Conservation (phyloP, 208 protist species). For the Acanthamoeba polyphaga region DNA sequence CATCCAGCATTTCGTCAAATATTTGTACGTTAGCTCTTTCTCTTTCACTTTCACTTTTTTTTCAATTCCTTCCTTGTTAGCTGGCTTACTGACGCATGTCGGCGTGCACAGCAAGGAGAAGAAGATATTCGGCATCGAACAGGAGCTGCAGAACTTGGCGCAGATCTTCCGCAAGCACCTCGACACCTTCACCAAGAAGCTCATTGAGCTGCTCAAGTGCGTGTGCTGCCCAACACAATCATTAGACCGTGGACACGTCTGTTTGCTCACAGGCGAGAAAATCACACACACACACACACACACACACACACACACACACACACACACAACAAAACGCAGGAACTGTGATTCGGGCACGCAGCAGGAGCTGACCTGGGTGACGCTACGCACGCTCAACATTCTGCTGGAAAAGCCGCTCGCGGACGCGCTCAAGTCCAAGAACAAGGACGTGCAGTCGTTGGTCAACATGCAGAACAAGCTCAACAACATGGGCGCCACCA, state of each 20-base stretch:
- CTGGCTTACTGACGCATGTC: background rate
- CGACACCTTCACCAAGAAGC: conserved; percentile 55
- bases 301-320: too few species aligned
- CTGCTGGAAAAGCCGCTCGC: conserved; percentile 14
- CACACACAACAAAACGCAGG: background rate
- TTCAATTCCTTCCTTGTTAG: background rate
- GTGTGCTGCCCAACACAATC: background rate
- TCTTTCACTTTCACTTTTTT: background rate
- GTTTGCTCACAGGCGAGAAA: background rate
- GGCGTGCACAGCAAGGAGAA: conserved; percentile 40
- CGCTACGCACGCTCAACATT: conserved; percentile 27
- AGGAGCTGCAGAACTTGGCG: conserved; percentile 39
- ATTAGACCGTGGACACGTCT: background rate
- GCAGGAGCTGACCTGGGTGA: conserved; percentile 66
- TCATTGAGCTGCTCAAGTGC: conserved; percentile 47
- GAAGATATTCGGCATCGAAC: conserved; percentile 54
- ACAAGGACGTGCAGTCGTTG: conserved; percentile 53
- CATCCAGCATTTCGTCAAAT: conserved; percentile 68
- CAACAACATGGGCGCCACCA: conserved; percentile 1
- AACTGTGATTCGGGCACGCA: conserved; percentile 55
- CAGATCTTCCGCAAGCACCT: conserved; percentile 34
- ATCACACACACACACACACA: too few species aligned
- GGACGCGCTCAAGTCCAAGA: conserved; percentile 34
- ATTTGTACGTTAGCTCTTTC: conserved; percentile 9
- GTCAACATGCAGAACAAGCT: conserved; percentile 63